phyloP scores from a whole-genome alignment of 2,329 filamentous ascomycete genomes.

The Alternaria sp. region DNA sequence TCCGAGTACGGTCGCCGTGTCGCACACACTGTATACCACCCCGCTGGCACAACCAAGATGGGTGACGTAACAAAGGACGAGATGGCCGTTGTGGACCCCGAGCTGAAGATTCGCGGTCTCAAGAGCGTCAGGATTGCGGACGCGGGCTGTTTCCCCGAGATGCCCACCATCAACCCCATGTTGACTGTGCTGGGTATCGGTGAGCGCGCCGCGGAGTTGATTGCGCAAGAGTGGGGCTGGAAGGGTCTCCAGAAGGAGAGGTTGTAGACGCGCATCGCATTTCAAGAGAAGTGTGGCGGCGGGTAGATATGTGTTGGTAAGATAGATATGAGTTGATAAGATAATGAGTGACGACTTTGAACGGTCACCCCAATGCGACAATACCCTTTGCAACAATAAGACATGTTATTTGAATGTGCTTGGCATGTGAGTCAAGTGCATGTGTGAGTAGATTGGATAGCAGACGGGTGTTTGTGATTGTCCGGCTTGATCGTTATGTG shows the following conservation, averaged over 20 bases:
- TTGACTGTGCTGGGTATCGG: slow-evolving; percentile 84
- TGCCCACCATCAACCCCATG: slow-evolving; percentile 89
- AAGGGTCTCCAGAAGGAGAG: slow-evolving; percentile 61
- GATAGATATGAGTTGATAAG: not conserved
- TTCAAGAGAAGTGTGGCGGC: not conserved
- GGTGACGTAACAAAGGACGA: slow-evolving; percentile 72
- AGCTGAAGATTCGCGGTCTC: slow-evolving; percentile 74
- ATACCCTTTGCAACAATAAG: not conserved
- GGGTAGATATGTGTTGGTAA: not conserved
- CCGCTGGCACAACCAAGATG: slow-evolving; percentile 90
- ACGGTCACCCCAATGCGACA: not conserved
- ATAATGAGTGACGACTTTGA: not conserved
- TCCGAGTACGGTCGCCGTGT: slow-evolving; percentile 80
- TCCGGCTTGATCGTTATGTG: too few species aligned
- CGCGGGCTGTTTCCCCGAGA: slow-evolving; percentile 86
- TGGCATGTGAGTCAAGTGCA: too few species aligned
- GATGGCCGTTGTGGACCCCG: slow-evolving; percentile 79
- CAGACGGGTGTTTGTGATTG: too few species aligned
- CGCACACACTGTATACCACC: slow-evolving; percentile 90
- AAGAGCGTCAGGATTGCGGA: slow-evolving; percentile 80
- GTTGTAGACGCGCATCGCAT: slow-evolving; percentile 49
- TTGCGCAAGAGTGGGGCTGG: slow-evolving; percentile 76
- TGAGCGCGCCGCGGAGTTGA: slow-evolving; percentile 83
- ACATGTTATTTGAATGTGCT: too few species aligned
- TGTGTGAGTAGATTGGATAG: too few species aligned